A percentile compares a stretch with the other conserved stretches of the same genome.
Evolutionary conservation across 768 basidiomycete genomes (phyloP).

Genomic region (Butyriboletus loyo): DNA sequence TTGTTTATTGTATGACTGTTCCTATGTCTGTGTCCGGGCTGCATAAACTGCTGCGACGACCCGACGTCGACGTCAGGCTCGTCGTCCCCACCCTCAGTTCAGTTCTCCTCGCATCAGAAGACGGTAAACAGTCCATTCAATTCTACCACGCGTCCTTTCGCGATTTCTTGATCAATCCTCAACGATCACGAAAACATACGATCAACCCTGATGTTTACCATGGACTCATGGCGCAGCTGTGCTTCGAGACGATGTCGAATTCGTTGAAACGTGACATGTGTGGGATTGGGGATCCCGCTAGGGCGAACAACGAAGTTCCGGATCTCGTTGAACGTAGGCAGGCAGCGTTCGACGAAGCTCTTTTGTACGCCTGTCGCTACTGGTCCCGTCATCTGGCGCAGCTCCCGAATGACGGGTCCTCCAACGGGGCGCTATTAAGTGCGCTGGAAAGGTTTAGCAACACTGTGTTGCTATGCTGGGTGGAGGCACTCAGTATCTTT

Average conservation of each 20-base stretch:
- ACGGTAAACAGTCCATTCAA: constrained; percentile 18
- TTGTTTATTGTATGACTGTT: constrained; percentile 12
- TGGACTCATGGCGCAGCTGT: constrained; percentile 16
- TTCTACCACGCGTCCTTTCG: constrained; percentile 24
- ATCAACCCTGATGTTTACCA: constrained; percentile 16
- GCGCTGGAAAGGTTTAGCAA: constrained; percentile 11
- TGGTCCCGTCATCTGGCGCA: constrained; percentile 19
- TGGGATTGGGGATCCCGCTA: constrained; percentile 15
- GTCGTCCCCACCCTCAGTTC: constrained; percentile 16
- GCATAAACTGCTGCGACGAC: constrained; percentile 11
- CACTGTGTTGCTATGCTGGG: constrained; percentile 14
- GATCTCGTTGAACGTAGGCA: constrained; percentile 17
- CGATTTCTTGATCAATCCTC: constrained; percentile 17
- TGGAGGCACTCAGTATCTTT: constrained; percentile 18
- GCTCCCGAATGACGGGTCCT: constrained; percentile 3
- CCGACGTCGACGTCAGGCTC: constrained; percentile 13
- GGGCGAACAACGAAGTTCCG: constrained; percentile 12
- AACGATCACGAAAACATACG: constrained; percentile 15
- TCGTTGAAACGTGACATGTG: constrained; percentile 23
- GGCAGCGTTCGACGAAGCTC: constrained; percentile 12
- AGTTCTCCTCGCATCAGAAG: constrained; percentile 17
- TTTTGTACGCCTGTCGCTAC: constrained; percentile 19
- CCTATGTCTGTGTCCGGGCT: constrained; percentile 13
- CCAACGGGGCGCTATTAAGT: constrained; percentile 7
- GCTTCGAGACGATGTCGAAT: constrained; percentile 17